A percentile compares a stretch with the other conserved stretches of the same genome.
phyloP scores from a whole-genome alignment of 140 eudicot species.

The Cichorium intybus region DNA sequence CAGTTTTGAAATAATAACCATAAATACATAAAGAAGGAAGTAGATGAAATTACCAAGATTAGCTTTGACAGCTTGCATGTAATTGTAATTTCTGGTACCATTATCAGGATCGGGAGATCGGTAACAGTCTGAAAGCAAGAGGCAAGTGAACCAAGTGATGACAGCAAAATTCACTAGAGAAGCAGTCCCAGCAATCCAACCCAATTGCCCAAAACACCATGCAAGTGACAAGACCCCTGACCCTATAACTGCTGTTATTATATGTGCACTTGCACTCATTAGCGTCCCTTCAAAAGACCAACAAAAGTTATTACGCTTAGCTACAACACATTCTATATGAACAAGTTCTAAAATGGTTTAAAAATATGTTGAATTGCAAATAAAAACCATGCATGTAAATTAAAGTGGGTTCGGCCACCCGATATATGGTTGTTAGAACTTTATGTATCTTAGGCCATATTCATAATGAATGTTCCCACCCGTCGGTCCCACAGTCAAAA shows the following conservation, averaged over 20 bases:
- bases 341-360: background rate
- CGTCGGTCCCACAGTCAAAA: no score
- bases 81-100: constrained; percentile 48
- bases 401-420: background rate
- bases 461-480: no score
- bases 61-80: constrained; percentile 46
- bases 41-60: constrained; percentile 33
- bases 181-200: constrained; percentile 47
- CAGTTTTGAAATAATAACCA: no score
- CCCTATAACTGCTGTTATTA: constrained; percentile 64
- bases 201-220: constrained; percentile 71
- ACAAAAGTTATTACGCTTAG: background rate
- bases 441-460: no score
- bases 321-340: background rate
- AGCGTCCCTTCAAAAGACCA: background rate
- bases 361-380: background rate
- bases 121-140: constrained; percentile 50
- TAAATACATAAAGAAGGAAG: background rate
- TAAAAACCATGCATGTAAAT: no score
- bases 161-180: constrained; percentile 38
- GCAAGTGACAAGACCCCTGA: constrained; percentile 72
- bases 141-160: constrained; percentile 41
- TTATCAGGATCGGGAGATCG: constrained; percentile 37
- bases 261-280: constrained; percentile 58
- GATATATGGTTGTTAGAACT: no score